Percentiles rank a stretch among this genome's conserved stretches.
Conservation (phyloP, 2,329 filamentous ascomycete genomes). For the Aspergillus sp. region DNA sequence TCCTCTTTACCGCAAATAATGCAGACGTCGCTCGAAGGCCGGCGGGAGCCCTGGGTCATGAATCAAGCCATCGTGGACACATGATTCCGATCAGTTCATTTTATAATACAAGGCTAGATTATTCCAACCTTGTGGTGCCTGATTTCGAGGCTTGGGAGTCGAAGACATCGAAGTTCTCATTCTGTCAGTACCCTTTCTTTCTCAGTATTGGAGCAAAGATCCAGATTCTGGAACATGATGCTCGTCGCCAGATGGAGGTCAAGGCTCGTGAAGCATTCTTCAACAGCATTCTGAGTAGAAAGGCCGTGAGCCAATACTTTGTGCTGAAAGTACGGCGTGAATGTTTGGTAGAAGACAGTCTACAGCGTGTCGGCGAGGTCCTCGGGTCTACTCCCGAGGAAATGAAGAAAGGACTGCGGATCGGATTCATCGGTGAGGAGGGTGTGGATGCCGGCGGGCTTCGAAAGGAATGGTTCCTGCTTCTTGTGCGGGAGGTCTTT, state of each 20-base stretch:
- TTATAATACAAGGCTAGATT: constrained; percentile 83
- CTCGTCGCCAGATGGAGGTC: constrained; percentile 81
- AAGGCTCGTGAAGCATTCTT: constrained; percentile 90
- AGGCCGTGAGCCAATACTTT: constrained; percentile 73
- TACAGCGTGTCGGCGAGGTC: constrained; percentile 80
- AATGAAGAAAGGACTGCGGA: constrained; percentile 84
- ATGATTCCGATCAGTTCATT: constrained; percentile 79
- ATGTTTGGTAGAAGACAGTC: constrained; percentile 83
- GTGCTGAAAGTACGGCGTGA: constrained; percentile 76
- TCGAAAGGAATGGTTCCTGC: constrained; percentile 91
- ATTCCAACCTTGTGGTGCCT: constrained; percentile 70
- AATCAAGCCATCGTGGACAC: constrained; percentile 56
- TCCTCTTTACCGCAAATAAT: constrained; percentile 82
- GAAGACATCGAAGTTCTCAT: constrained; percentile 71
- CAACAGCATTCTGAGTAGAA: constrained; percentile 76
- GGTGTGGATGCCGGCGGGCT: constrained; percentile 87
- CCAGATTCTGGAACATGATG: constrained; percentile 83
- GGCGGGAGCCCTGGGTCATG: constrained; percentile 28
- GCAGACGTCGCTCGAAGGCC: constrained; percentile 42
- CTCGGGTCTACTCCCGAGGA: constrained; percentile 79
- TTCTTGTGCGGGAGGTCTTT: constrained; percentile 85
- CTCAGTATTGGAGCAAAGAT: constrained; percentile 92
- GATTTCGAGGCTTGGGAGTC: constrained; percentile 90
- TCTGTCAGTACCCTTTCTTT: constrained; percentile 91
- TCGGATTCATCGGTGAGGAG: constrained; percentile 85